Base-by-base conservation (phyloP, 2,329 filamentous ascomycete genomes). In the Lecanicillium sp. region DNA sequence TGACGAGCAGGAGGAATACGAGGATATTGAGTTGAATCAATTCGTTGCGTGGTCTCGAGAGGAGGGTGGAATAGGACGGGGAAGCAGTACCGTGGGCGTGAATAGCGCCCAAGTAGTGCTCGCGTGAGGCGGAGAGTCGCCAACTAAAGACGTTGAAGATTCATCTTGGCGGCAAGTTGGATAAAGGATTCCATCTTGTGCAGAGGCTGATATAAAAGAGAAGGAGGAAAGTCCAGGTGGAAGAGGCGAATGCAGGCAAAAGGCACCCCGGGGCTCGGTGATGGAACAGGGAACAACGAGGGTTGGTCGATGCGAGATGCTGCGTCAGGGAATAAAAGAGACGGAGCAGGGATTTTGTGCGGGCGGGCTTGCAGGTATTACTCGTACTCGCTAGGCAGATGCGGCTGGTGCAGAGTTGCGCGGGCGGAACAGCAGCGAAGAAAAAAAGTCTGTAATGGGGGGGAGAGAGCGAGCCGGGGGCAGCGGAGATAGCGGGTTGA, bases 161-260 rank as follows among this genome's bases (percentile, higher is more conserved):
- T 45, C 45, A 45, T 46, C 18, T 37, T 42, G 45, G 42, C 43
- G 39, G 29, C 35, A 33, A 49, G 45, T 28, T 47, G 49, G 45
- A 48, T 37, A 28, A 40, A 35, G 30, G 40, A 45, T 14, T 44
- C 45, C 49, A 52, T 51, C 43, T 45, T 52, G 47, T 48, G 40
- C 31, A 33, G 30, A 29, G 36, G 8, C 29, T 30, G 13, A 8
- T 30, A 6, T 30, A 30, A n/a, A n/a, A 16, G 13, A 30, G 13
- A 16, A n/a, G 29, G 29, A 30, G 8, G 6, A 5, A 30, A n/a
- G 15, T n/a, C 15, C 13, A n/a, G 15, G 29, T 6, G 22, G 11
- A 25, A 25, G 22, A 11, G 22, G 7, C 22, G 22, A 11, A 7
- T 25, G 22, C 22, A 25, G n/a, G n/a, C n/a, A n/a, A n/a, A n/a